These are phyloP conservation scores for Yarrowia sp. DNA, from an alignment of 805 yeast species.

Conservation along the genomic window DNA sequence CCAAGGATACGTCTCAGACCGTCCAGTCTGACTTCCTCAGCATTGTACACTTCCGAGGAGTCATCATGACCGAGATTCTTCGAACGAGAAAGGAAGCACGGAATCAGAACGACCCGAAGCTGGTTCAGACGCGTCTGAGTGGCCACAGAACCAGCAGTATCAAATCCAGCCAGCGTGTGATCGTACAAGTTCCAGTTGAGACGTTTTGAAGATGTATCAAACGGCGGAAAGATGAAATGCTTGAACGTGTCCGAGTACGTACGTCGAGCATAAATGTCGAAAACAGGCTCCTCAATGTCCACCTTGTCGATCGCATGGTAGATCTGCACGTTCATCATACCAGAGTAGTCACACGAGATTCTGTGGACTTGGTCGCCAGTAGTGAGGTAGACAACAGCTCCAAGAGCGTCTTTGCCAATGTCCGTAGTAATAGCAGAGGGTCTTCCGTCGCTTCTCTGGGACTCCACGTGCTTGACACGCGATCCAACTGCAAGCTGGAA, in stretches of 20 bases:
- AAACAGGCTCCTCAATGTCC: slow-evolving; percentile 19
- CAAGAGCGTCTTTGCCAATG: slow-evolving; percentile 47
- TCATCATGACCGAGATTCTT: slow-evolving; percentile 37
- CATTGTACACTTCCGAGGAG: slow-evolving; percentile 60
- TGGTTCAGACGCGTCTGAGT: slow-evolving; percentile 43
- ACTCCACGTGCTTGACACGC: slow-evolving; percentile 63
- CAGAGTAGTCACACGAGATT: slow-evolving; percentile 67
- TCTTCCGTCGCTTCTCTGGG: slow-evolving; percentile 54
- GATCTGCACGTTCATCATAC: slow-evolving; percentile 74
- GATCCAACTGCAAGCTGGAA: slow-evolving; percentile 85
- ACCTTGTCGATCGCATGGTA: slow-evolving; percentile 40
- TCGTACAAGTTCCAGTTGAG: slow-evolving; percentile 92
- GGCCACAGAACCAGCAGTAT: slow-evolving; percentile 48
- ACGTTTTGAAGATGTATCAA: slow-evolving; percentile 40
- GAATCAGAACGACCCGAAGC: slow-evolving; percentile 81
- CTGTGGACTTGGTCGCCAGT: slow-evolving; percentile 84
- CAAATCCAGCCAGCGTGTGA: slow-evolving; percentile 87
- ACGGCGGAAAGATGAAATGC: slow-evolving; percentile 22
- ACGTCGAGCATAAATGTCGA: slow-evolving; percentile 10
- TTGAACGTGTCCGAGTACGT: slow-evolving; percentile 11
- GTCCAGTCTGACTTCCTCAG: slow-evolving; percentile 90
- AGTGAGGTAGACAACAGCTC: slow-evolving; percentile 69
- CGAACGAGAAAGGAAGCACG: slow-evolving; percentile 42
- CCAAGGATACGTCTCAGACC: slow-evolving; percentile 69
- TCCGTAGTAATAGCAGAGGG: slow-evolving; percentile 57